These are phyloP conservation scores for Cyclotella choctawhatcheeana DNA, from an alignment of 108 stramenopile genomes.

Conservation along the genomic window DNA sequence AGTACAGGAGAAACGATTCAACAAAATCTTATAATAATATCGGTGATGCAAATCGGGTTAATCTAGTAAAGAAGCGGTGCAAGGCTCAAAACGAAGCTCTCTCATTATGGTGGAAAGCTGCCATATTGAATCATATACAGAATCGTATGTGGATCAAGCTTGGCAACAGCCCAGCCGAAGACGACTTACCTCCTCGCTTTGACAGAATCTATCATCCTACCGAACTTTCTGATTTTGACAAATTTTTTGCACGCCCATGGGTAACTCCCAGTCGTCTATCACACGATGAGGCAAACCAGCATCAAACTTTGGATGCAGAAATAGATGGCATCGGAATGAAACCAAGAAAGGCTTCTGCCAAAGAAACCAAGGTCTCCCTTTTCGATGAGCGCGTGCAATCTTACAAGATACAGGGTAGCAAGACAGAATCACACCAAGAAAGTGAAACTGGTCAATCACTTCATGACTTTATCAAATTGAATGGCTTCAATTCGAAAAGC, in stretches of 20 bases:
- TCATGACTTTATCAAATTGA: slow-evolving; percentile 32
- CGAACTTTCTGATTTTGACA: slow-evolving; percentile 58
- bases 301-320: slow-evolving; percentile 49
- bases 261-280: slow-evolving; percentile 77
- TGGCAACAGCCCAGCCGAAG: slow-evolving; percentile 50
- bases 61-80: slow-evolving; percentile 53
- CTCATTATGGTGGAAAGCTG: slow-evolving; percentile 83
- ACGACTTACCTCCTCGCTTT: slow-evolving; percentile 74
- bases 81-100: slow-evolving; percentile 65
- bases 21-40: slow-evolving; percentile 7
- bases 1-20: slow-evolving; percentile 15
- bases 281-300: slow-evolving; percentile 70
- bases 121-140: slow-evolving; percentile 72
- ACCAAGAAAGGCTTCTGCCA: slow-evolving; percentile 27
- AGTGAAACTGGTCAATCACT: slow-evolving; percentile 19
- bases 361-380: slow-evolving; percentile 26
- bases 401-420: slow-evolving; percentile 16
- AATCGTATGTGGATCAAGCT: slow-evolving; percentile 88
- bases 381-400: slow-evolving; percentile 52
- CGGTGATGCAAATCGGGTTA: slow-evolving; percentile 35
- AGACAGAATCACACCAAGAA: slow-evolving; percentile 18
- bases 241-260: slow-evolving; percentile 73
- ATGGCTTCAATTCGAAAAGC: slow-evolving; percentile 48
- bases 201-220: slow-evolving; percentile 66
- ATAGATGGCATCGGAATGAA: slow-evolving; percentile 42